These are phyloP conservation scores for Nakazawaea wickerhamii DNA, from an alignment of 805 yeast species.

Conservation along the genomic window DNA sequence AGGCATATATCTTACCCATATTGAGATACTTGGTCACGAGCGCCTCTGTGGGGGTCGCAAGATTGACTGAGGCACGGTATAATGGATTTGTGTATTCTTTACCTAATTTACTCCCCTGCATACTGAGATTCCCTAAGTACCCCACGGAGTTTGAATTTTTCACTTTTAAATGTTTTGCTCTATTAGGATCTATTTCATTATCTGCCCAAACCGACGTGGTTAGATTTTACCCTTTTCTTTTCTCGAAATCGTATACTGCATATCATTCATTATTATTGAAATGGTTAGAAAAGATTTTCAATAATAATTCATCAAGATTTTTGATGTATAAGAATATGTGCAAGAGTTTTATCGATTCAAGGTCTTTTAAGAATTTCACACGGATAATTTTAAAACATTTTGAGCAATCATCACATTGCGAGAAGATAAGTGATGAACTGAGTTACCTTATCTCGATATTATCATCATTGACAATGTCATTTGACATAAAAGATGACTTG, in stretches of 20 bases:
- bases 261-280: neutral
- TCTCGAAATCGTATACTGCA: neutral
- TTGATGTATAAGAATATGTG: neutral
- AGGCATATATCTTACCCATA: neutral
- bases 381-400: neutral
- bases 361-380: constrained; percentile 1
- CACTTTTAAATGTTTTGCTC: neutral
- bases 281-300: constrained; percentile 5
- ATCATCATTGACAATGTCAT: neutral
- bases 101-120: neutral
- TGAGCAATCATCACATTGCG: neutral
- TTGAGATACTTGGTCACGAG: constrained; percentile 2
- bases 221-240: neutral
- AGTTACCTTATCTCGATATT: neutral
- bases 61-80: neutral
- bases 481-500: neutral
- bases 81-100: neutral
- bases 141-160: constrained; percentile 4
- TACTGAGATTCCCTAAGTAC: neutral
- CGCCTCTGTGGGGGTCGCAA: neutral
- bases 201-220: neutral
- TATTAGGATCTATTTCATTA: constrained; percentile 1
- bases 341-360: neutral
- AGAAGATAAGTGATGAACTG: neutral
- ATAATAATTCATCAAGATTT: neutral